A percentile compares a stretch with the other conserved stretches of the same genome.
Conservation (phyloP, 139 green algal species). For the Chlorella vulgaris region DNA sequence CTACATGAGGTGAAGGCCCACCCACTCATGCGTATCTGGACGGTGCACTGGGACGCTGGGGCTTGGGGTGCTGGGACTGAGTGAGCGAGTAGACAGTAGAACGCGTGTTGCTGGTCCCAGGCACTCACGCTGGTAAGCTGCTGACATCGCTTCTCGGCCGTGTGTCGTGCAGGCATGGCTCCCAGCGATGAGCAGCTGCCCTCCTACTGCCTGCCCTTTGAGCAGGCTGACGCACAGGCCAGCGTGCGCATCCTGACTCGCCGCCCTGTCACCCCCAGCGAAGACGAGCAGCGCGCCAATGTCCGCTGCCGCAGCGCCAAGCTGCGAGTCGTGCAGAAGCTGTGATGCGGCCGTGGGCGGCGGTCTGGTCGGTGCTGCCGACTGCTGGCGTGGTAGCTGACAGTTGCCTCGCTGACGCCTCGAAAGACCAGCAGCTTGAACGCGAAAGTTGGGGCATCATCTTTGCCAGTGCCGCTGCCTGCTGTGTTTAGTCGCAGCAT, state of each 20-base stretch:
- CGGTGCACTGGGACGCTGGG: background rate
- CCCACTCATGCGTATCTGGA: background rate
- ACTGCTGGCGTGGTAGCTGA: background rate
- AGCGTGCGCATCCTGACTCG: constrained; percentile 40
- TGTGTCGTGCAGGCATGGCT: constrained; percentile 30
- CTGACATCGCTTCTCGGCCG: background rate
- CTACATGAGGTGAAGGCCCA: background rate
- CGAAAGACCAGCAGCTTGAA: too few species aligned
- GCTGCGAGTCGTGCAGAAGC: constrained; percentile 80
- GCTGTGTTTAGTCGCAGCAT: too few species aligned
- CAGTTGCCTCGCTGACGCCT: background rate
- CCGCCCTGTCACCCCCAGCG: constrained; percentile 33
- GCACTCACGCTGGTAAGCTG: background rate
- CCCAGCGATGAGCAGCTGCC: constrained; percentile 30
- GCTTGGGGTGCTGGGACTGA: background rate
- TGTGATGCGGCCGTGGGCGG: constrained; percentile 34
- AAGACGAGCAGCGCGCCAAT: constrained; percentile 73
- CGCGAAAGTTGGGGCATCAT: too few species aligned
- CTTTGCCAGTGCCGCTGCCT: too few species aligned
- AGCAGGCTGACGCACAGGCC: background rate
- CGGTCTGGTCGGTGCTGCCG: background rate
- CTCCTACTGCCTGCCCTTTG: constrained; percentile 36
- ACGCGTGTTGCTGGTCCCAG: background rate
- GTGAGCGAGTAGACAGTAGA: background rate
- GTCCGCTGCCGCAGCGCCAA: constrained; percentile 87